Evolutionary conservation across 495 filamentous ascomycete species (phyloP).

Genomic region (Xylaria cubensis): DNA sequence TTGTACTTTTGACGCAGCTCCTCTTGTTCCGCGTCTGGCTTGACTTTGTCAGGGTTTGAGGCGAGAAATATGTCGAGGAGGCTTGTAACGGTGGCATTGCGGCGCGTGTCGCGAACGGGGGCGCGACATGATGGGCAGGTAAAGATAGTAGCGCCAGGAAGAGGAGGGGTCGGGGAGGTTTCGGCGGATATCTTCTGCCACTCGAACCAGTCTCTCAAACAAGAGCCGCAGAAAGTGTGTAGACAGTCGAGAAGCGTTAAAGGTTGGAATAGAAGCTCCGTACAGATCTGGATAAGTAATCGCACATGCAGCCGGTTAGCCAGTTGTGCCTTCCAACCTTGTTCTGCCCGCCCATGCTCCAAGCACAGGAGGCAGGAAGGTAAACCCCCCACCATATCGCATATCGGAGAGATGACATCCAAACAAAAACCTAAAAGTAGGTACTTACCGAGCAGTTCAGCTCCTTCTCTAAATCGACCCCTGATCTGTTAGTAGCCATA

Average conservation of each 20-base stretch:
- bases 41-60: conserved; percentile 74
- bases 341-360: conserved; percentile 11
- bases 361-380: not conserved
- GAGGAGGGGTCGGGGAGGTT: conserved; percentile 50
- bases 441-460: conserved; percentile 85
- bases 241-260: conserved; percentile 96
- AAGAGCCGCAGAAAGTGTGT: conserved; percentile 95
- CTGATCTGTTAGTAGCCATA: conserved; percentile 38
- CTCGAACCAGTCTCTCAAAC: conserved; percentile 92
- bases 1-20: conserved; percentile 74
- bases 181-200: conserved; percentile 59
- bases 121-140: conserved; percentile 96
- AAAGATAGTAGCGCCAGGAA: conserved; percentile 62
- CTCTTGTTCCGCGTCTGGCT: conserved; percentile 69
- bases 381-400: conserved; percentile 40
- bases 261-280: conserved; percentile 93
- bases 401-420: conserved; percentile 9
- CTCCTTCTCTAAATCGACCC: conserved; percentile 81
- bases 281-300: conserved; percentile 75
- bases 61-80: conserved; percentile 80
- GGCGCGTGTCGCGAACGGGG: conserved; percentile 77
- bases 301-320: not conserved
- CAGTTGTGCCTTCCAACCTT: conserved; percentile 3
- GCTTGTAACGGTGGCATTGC: conserved; percentile 83
- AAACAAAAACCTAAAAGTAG: conserved; percentile 25